Percentiles rank a stretch among this genome's conserved stretches.
phyloP scores from a whole-genome alignment of 352 stramenopile species.

The Phytophthora idaei region DNA sequence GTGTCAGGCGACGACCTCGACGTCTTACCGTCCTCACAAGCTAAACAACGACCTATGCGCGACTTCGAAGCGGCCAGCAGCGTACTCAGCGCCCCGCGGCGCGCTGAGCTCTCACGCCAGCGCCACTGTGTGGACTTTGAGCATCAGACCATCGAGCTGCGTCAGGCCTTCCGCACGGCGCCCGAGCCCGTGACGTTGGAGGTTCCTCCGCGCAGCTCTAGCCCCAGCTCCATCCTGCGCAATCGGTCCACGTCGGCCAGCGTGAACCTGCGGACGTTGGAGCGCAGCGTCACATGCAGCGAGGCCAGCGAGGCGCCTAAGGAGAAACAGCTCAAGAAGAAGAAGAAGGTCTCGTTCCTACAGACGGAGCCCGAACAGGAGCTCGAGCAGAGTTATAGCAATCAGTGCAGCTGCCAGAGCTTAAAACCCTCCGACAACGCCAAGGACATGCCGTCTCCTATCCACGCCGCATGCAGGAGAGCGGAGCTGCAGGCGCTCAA shows the following conservation, averaged over 20 bases:
- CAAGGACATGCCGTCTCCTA: slow-evolving; percentile 53
- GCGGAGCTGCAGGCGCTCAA: slow-evolving; percentile 70
- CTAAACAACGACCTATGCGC: slow-evolving; percentile 32
- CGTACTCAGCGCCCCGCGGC: slow-evolving; percentile 44
- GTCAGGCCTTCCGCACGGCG: slow-evolving; percentile 62
- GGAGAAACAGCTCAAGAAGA: slow-evolving; percentile 40
- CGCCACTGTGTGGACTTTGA: slow-evolving; percentile 58
- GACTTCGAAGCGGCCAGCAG: slow-evolving; percentile 55
- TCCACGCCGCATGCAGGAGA: slow-evolving; percentile 69
- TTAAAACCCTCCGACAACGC: slow-evolving; percentile 14
- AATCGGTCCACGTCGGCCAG: slow-evolving; percentile 16
- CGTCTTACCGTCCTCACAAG: slow-evolving; percentile 8
- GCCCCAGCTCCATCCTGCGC: slow-evolving; percentile 28
- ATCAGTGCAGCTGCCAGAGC: slow-evolving; percentile 30
- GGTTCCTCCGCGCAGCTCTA: slow-evolving; percentile 35
- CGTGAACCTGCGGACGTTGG: slow-evolving; percentile 2
- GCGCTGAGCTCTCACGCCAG: slow-evolving; percentile 55
- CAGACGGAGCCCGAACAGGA: slow-evolving; percentile 36
- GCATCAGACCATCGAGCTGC: slow-evolving; percentile 50
- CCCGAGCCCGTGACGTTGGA: slow-evolving; percentile 48
- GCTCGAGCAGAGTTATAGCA: slow-evolving; percentile 16
- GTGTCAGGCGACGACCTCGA: slow-evolving; percentile 28
- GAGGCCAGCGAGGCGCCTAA: slow-evolving; percentile 25
- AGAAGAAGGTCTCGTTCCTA: slow-evolving; percentile 73
- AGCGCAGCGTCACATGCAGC: slow-evolving; percentile 25